Base-by-base conservation (phyloP, 805 yeast species). In the Cyberlindnera mississippiensis region DNA sequence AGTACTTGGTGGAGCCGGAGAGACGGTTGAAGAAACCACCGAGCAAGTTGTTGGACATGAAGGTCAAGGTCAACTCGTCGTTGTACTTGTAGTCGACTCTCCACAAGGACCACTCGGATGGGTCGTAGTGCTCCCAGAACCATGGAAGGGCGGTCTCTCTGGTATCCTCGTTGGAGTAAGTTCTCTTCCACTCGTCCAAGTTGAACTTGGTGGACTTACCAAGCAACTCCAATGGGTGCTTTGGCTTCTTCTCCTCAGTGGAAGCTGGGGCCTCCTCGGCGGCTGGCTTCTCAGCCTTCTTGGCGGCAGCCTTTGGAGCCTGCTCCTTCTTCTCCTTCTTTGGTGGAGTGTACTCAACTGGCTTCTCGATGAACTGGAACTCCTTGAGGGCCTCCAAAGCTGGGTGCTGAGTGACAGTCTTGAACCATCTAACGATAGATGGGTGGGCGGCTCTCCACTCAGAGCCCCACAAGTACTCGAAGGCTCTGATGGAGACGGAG, bases 21-120 rank as follows among this genome's bases (percentile, higher is more conserved):
- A 91, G 79, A 76, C 99, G 86, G 85, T 81, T 82, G 83, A 91
- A 86, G 85, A 91, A 91, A 64, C 98, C 98, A 66, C 97, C 98
- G 63, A 93, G 75, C 70, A 88, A 80, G 82, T 91, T 91, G 84
- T 89, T 89, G 59, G 98, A 87, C 98, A 93, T 93, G 78, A 91
- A 91, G 55, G 96, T 85, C 70, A 85, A 73, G 56, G 97, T 91
- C 69, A 91, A 80, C 77, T 91, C 99, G 59, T 91, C 98, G 71
- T 93, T 90, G 78, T 93, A 91, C 79, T 86, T 89, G 90, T 85
- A 91, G 66, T 80, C 95, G 60, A 90, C 95, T 77, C 77, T 87
- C 88, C 88, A 91, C 60, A 91, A 68, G 43, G 98, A 90, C 88
- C 90, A 91, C 72, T 91, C 98, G 52, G 80, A 75, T 53, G 93